Conservation (phyloP, 2,329 filamentous ascomycete genomes). For the Penicillium sp. region DNA sequence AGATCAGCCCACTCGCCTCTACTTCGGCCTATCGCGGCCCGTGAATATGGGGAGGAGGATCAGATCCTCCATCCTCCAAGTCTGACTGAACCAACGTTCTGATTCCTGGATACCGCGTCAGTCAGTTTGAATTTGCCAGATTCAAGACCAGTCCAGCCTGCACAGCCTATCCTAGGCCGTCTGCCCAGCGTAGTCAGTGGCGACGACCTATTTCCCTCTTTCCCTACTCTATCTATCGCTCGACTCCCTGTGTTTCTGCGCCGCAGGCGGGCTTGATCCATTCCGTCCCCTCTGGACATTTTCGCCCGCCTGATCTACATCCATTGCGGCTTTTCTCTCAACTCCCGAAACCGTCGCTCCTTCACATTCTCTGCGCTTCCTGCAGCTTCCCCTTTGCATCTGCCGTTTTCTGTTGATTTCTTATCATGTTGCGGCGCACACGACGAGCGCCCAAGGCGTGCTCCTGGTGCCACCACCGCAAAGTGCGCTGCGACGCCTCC, state of each 20-base stretch:
- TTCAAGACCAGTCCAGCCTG: background rate
- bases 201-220: background rate
- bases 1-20: background rate
- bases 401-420: background rate
- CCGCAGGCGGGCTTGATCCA: background rate
- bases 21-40: background rate
- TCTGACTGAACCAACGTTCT: background rate
- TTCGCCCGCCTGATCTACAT: background rate
- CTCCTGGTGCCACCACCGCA: slow-evolving; percentile 39
- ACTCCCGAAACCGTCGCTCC: background rate
- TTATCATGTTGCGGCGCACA: slow-evolving; percentile 29
- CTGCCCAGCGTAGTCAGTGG: background rate
- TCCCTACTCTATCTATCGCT: background rate
- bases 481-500: slow-evolving; percentile 38
- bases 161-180: background rate
- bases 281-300: background rate
- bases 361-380: background rate
- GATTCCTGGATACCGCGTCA: background rate
- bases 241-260: too few species aligned
- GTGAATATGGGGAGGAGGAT: background rate
- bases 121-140: background rate
- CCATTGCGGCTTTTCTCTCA: background rate
- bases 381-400: background rate
- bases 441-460: slow-evolving; percentile 40
- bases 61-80: background rate